Conservation (phyloP, 2,329 filamentous ascomycete genomes). For the Lasiodiplodia theobromae region DNA sequence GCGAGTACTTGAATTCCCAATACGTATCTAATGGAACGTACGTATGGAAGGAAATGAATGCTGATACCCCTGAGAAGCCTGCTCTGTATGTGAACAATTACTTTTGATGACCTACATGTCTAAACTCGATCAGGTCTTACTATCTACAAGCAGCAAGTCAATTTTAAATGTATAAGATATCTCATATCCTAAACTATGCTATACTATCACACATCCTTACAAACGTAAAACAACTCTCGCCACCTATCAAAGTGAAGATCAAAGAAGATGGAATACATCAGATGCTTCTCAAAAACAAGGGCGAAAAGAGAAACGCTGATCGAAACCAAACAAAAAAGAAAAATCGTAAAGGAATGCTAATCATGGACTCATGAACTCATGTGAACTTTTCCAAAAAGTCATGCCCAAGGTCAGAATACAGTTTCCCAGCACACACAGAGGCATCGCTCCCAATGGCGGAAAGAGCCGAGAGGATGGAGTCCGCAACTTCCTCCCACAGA, state of each 20-base stretch:
- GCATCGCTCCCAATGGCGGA: not conserved
- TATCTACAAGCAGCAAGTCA: not conserved
- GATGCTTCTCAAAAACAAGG: not conserved
- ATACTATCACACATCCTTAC: constrained; percentile 1
- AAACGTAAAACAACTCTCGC: not conserved
- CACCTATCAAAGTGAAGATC: not conserved
- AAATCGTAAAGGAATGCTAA: not conserved
- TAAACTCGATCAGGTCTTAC: too few relatives aligned
- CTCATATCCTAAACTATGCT: not conserved
- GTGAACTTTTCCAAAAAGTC: not conserved
- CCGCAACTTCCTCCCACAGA: constrained; percentile 24
- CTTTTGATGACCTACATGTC: too few relatives aligned
- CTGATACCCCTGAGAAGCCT: too few relatives aligned
- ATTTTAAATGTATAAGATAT: not conserved
- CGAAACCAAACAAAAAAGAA: not conserved
- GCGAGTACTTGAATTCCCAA: too few relatives aligned
- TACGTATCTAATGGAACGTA: too few relatives aligned
- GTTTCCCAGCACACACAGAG: not conserved
- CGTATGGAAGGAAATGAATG: too few relatives aligned
- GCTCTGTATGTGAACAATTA: too few relatives aligned
- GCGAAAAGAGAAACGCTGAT: not conserved
- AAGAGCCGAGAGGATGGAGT: not conserved
- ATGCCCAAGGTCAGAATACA: constrained; percentile 1
- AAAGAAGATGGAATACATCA: not conserved
- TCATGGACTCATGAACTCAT: not conserved